Conservation (phyloP, 2,329 filamentous ascomycete genomes). For the Eutypa lata region DNA sequence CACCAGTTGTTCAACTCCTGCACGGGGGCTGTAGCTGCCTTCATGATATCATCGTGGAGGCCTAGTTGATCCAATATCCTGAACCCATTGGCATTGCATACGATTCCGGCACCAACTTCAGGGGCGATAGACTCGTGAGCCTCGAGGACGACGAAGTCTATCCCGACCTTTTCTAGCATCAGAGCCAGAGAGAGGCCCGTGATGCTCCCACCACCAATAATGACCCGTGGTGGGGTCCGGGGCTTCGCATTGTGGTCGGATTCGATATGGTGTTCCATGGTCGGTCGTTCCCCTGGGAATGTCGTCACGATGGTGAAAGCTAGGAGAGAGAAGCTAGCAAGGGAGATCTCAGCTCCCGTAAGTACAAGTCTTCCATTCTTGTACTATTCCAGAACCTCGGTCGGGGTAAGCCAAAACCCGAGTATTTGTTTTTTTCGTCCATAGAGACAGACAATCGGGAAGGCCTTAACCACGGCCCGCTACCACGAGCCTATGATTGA, state of each 20-base stretch:
- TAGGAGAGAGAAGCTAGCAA: not conserved
- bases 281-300: not conserved
- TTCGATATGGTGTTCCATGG: not conserved
- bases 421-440: no score
- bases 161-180: slow-evolving; percentile 33
- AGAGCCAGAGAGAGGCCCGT: slow-evolving; percentile 38
- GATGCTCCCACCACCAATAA: slow-evolving; percentile 17
- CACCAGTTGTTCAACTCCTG: slow-evolving; percentile 2
- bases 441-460: no score
- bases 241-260: not conserved
- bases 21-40: slow-evolving; percentile 1
- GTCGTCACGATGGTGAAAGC: not conserved
- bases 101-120: slow-evolving; percentile 38
- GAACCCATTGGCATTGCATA: slow-evolving; percentile 30
- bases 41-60: slow-evolving; percentile 25
- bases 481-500: no score
- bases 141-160: slow-evolving; percentile 44
- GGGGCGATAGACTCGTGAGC: slow-evolving; percentile 30
- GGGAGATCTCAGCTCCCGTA: no score
- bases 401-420: no score
- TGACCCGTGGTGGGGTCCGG: not conserved
- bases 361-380: no score
- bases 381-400: no score
- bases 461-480: no score
- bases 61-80: slow-evolving; percentile 42